A percentile compares a stretch with the other conserved stretches of the same genome.
phyloP scores from a whole-genome alignment of 768 basidiomycete species.

The Neoboletus subvelutipes region DNA sequence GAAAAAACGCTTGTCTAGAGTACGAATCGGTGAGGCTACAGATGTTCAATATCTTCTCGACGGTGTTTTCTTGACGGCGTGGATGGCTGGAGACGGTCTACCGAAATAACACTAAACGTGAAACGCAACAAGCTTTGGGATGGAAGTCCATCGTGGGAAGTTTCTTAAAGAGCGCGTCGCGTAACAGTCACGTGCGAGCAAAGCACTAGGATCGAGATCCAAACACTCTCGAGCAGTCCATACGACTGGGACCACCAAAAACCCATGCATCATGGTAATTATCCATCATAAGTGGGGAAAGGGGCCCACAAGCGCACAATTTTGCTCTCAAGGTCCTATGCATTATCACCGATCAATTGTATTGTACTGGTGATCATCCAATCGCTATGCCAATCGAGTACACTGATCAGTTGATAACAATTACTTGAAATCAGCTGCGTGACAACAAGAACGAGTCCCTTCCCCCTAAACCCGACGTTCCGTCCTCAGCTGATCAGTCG shows the following conservation, averaged over 20 bases:
- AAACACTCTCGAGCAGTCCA: neutral
- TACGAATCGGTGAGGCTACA: constrained; percentile 17
- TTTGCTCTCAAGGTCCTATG: neutral
- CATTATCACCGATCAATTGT: neutral
- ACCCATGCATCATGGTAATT: neutral
- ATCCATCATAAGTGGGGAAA: too few relatives aligned
- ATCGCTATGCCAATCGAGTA: neutral
- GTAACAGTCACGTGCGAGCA: constrained; percentile 37
- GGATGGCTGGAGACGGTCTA: constrained; percentile 15
- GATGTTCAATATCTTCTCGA: constrained; percentile 1
- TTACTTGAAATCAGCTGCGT: neutral
- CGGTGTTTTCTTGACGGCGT: constrained; percentile 15
- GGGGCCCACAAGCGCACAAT: neutral
- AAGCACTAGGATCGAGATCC: constrained; percentile 16
- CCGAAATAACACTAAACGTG: constrained; percentile 28
- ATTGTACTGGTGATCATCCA: neutral
- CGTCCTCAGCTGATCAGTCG: neutral
- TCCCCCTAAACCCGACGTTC: neutral
- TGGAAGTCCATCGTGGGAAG: constrained; percentile 30
- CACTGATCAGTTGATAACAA: neutral
- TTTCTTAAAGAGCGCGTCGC: constrained; percentile 39
- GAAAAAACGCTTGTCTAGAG: constrained; percentile 10
- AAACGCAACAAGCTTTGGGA: constrained; percentile 28
- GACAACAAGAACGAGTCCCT: neutral
- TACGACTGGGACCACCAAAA: neutral